Base-by-base conservation (phyloP, 2,329 filamentous ascomycete species). In the Aaosphaeria pasadenensis region DNA sequence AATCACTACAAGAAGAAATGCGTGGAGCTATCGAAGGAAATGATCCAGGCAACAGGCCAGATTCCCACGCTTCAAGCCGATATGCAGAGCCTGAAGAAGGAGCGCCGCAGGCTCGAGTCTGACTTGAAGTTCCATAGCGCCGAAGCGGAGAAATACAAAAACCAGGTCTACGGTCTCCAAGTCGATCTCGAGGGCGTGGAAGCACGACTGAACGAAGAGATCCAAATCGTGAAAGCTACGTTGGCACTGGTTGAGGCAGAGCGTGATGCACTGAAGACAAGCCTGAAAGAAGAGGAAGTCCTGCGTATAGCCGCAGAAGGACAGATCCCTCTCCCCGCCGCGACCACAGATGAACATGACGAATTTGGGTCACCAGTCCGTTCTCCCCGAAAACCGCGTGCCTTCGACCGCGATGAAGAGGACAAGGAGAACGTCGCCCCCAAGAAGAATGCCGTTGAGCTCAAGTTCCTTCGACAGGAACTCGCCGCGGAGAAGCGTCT, bases 241-340 rank as follows among this genome's bases (percentile, higher is more conserved):
- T 75, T 88, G 56, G 83, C 80, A 64, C 71, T 86, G 31, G 76
- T 87, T 11, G 86, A 90, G 63, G 82, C 87, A 62, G 88, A 91
- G 69, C 84, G 86, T 6, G 87, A 90, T 64, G 83, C 86, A 3
- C 80, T 88, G 62, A 88, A 87, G 71, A 84, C 81, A 3, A 83
- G 84, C 44, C 80, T 87, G 31, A 80, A 87, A 70, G 87, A 87
- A 58, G 86, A 90, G 60, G 86, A 89, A 63, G 80, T 89, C 28
- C 81, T 85, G 17, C 80, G 84, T 43, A 85, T 90, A 45, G 86
- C 87, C 3, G 84, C 86, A 24, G 86, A 90, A 64, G 86, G 86
- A 13, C 80, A 77, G 40, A 80, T 90, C 46, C 84, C 87, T 3
- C 72, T 89, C 9, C 86, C 87, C 2, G 64, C 71, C 6, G 54